Evolutionary conservation across 805 yeast species (phyloP), one percentile per base, ranked within the genome.

Genomic region (Candida multigemmis): DNA sequence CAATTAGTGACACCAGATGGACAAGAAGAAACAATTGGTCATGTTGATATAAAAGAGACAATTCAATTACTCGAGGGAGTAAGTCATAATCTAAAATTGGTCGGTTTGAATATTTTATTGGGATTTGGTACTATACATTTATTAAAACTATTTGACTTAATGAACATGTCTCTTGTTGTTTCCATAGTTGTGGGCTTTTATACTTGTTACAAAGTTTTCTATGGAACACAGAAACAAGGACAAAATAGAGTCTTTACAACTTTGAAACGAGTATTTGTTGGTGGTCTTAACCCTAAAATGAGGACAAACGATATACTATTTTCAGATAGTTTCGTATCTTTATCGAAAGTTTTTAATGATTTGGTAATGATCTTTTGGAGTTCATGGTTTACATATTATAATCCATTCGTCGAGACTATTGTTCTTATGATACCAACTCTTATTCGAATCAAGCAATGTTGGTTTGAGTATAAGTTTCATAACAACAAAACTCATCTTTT

Each of bases 301-400:
- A 60, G 94, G 41, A 71, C 81, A 11, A 80, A 82, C 30, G 96
- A 89, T 46, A 81, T 89, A 20, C 52, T 91, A 24, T 48, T 87
- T 9, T 74, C 94, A 6, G 98, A 89, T 56, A 74, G 86, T 4
- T 58, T 91, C 24, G 80, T 93, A 0, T 85, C 96, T 0, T 85
- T 80, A 46, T 61, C 84, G 3, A 76, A 75, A 44, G 81, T 85
- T 0, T 42, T 84, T 25, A 77, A 81, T 24, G 97, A 91, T 50
- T 53, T 79, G 12, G 66, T 69, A 3, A 60, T 80, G 19, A 71
- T 72, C 38, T 16, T 68, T 3, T 67, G 82, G 46, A 26, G 58
- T 54, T 7, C 41, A 51, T 29, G 65, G 57, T 20, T 48, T 8
- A 22, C 35, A 15, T 40, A 44, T n/a, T 56, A 56, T 33, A 53